These are phyloP conservation scores for Claviceps digitariae DNA, from an alignment of 2,329 filamentous ascomycete species.

Conservation along the genomic window DNA sequence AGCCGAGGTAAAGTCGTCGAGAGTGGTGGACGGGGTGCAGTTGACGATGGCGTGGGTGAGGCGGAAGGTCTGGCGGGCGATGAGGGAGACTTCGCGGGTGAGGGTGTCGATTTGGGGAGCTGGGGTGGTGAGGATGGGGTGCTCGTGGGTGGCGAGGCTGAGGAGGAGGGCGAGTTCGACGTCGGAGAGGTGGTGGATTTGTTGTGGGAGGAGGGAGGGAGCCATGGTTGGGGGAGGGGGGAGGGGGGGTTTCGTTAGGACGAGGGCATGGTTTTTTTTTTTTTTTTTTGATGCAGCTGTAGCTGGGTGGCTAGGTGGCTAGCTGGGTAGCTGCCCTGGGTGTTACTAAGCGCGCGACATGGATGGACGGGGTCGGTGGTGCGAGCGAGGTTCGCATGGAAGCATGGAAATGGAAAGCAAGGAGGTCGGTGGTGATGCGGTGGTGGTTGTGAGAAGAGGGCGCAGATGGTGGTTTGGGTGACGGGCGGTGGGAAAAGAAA, in stretches of 20 bases:
- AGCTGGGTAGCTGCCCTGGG: too few relatives aligned
- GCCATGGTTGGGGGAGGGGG: background rate
- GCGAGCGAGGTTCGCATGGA: too few relatives aligned
- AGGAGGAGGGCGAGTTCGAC: conserved; percentile 77
- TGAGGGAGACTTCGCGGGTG: conserved; percentile 60
- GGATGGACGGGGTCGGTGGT: too few relatives aligned
- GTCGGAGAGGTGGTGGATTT: conserved; percentile 65
- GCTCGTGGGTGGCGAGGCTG: conserved; percentile 67
- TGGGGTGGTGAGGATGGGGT: conserved; percentile 75
- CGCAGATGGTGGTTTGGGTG: too few relatives aligned
- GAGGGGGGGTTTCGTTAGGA: too few relatives aligned
- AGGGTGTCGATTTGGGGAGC: conserved; percentile 49
- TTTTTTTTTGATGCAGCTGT: too few relatives aligned
- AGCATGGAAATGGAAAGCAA: too few relatives aligned
- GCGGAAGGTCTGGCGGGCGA: conserved; percentile 58
- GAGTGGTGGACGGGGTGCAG: conserved; percentile 58
- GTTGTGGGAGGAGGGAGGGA: conserved; percentile 41
- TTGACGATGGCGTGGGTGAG: conserved; percentile 57
- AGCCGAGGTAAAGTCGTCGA: conserved; percentile 66
- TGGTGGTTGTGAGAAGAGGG: too few relatives aligned
- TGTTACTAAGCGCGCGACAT: too few relatives aligned
- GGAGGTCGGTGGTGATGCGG: too few relatives aligned
- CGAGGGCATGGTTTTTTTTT: background rate
- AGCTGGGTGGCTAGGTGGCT: too few relatives aligned
- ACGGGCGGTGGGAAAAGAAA: too few relatives aligned